Percentiles rank a stretch among this genome's conserved stretches.
Conservation (phyloP, 768 basidiomycete genomes). For the Postia placenta region DNA sequence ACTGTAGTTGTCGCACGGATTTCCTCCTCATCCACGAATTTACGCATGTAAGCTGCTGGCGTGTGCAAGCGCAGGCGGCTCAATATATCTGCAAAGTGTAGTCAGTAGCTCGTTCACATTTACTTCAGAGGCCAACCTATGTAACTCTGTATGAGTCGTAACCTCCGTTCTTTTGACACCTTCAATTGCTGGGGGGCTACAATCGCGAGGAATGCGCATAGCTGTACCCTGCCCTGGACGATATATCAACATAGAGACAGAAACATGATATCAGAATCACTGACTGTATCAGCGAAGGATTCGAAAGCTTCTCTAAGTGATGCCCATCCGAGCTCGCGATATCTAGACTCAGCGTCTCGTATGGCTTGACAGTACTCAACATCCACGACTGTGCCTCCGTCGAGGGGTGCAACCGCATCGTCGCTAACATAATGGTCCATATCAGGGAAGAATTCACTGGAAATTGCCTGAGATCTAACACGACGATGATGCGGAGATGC, state of each 20-base stretch:
- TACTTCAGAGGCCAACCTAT: constrained; percentile 44
- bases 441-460: constrained; percentile 14
- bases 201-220: constrained; percentile 66
- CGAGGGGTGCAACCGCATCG: constrained; percentile 12
- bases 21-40: constrained; percentile 46
- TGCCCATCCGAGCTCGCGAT: constrained; percentile 44
- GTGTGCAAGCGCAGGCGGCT: constrained; percentile 55
- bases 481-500: constrained; percentile 12
- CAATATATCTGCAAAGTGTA: constrained; percentile 46
- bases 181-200: constrained; percentile 55
- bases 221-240: constrained; percentile 74
- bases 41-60: constrained; percentile 71
- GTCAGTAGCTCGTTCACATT: neutral
- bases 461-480: constrained; percentile 16
- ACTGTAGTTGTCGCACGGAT: constrained; percentile 52
- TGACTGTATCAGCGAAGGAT: constrained; percentile 44
- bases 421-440: constrained; percentile 4
- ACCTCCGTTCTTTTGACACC: constrained; percentile 36
- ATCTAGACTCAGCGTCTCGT: constrained; percentile 45
- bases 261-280: constrained; percentile 35
- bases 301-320: constrained; percentile 53
- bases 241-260: neutral
- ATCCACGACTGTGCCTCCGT: constrained; percentile 22
- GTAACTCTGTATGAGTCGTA: constrained; percentile 63
- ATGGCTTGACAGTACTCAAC: constrained; percentile 39